Evolutionary conservation across 140 eudicot genomes (phyloP).

Genomic region (Oenanthe javanica): DNA sequence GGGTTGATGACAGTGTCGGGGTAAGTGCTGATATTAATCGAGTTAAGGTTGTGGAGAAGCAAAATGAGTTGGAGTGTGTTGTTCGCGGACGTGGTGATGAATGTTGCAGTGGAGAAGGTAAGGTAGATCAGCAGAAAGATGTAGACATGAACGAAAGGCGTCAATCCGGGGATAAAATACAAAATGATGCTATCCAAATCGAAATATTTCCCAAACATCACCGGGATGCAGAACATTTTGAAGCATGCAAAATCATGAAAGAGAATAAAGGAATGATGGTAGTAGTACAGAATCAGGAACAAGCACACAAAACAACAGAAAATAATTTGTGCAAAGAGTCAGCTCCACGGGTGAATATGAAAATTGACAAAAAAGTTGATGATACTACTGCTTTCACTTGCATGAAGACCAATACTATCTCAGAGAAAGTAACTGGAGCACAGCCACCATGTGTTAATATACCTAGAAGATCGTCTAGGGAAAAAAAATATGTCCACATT

Average conservation of each 20-base stretch:
- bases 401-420: background rate
- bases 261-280: background rate
- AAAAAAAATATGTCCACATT: background rate
- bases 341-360: background rate
- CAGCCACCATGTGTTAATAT: background rate
- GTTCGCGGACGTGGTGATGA: background rate
- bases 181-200: background rate
- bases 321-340: background rate
- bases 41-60: background rate
- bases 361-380: background rate
- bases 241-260: background rate
- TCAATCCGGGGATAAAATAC: background rate
- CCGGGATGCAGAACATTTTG: background rate
- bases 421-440: background rate
- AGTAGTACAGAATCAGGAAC: constrained; percentile 1
- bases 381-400: background rate
- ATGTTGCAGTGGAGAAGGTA: background rate
- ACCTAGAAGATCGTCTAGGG: background rate
- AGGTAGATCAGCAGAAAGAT: background rate
- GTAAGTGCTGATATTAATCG: background rate
- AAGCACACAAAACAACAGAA: background rate
- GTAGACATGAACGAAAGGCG: background rate
- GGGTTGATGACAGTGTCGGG: background rate
- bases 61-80: background rate
- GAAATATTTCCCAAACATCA: background rate